Base-by-base conservation (phyloP, 306 rosid genomes). In the Cucurbita moschata region DNA sequence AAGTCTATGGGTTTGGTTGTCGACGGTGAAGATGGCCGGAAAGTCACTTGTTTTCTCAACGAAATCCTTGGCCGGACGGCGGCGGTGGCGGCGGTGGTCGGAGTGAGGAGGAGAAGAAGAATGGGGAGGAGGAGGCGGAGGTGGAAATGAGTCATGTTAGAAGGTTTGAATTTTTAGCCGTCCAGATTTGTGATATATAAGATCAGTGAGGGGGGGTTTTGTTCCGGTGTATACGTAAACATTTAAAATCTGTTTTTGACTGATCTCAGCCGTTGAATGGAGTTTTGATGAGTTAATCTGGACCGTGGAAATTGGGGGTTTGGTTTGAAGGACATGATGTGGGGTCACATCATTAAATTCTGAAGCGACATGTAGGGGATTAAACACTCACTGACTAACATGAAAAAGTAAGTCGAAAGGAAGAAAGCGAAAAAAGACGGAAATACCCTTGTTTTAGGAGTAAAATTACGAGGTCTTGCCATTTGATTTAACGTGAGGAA, bases 91-190 rank as follows among this genome's bases (percentile, higher is more conserved):
- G 69, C 43, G 39, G 76, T 56, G 42, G 77, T 46, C 51, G 51
- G 51, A 30, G 35, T 30, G 35, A 30, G 35, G 61, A 83, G 75
- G 71, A 91, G 73, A 54, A 86, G 76, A 63, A 85, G 76, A 66
- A 87, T 77, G 76, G 75, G 15, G 30, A 70, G 18, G 12, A 81
- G 10, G 43, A 83, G 65, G 46, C 72, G 67, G 43, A 80, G 66
- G 13, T 75, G 82, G 69, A 80, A 82, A 67, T 88, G 88, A 72
- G 82, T 88, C 89, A 79, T 88, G 14, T 75, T 87, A 72, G 66
- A 67, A 37, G 37, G 60, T 23, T 50, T 38, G 35, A 30, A 30
- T 30, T 30, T 30, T 30, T 0, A 30, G 35, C 35, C 35, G 35
- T 30, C 35, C 35, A 70, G 60, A 49, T 70, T 69, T 50, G 5